phyloP scores from a whole-genome alignment of 352 stramenopile genomes.

The Aphanomyces cochlioides region DNA sequence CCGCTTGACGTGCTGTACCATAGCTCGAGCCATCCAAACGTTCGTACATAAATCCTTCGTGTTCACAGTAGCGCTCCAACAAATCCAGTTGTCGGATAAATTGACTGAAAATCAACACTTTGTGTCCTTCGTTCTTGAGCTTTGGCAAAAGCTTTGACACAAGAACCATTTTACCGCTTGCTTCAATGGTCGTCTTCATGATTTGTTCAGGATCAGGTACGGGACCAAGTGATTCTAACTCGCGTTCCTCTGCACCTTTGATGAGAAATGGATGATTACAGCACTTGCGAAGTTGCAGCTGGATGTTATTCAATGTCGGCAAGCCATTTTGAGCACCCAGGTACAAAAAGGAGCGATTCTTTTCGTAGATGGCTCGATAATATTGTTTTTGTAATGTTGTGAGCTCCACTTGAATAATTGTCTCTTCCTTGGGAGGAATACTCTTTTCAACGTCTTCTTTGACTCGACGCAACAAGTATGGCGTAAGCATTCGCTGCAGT shows the following conservation, averaged over 20 bases:
- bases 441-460: constrained; percentile 97
- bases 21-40: constrained; percentile 89
- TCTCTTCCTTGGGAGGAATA: constrained; percentile 96
- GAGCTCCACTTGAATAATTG: constrained; percentile 95
- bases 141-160: constrained; percentile 89
- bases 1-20: constrained; percentile 84
- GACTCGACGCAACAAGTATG: constrained; percentile 94
- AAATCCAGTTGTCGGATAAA: constrained; percentile 92
- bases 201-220: constrained; percentile 46
- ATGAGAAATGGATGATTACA: constrained; percentile 99
- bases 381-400: constrained; percentile 99
- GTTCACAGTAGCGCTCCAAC: constrained; percentile 90
- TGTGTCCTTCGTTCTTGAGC: constrained; percentile 89
- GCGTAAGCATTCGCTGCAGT: constrained; percentile 91
- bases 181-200: constrained; percentile 84
- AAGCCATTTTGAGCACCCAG: constrained; percentile 80
- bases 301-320: constrained; percentile 97
- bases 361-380: constrained; percentile 99
- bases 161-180: constrained; percentile 86
- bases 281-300: constrained; percentile 99
- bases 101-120: constrained; percentile 95
- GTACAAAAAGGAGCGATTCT: constrained; percentile 97
- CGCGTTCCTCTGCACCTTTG: constrained; percentile 88
- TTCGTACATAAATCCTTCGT: constrained; percentile 84
- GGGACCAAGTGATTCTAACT: constrained; percentile 68